Percentiles rank a stretch among this genome's conserved stretches.
Evolutionary conservation across 495 filamentous ascomycete genomes (phyloP).

Genomic region (Penicillium cataractarum): DNA sequence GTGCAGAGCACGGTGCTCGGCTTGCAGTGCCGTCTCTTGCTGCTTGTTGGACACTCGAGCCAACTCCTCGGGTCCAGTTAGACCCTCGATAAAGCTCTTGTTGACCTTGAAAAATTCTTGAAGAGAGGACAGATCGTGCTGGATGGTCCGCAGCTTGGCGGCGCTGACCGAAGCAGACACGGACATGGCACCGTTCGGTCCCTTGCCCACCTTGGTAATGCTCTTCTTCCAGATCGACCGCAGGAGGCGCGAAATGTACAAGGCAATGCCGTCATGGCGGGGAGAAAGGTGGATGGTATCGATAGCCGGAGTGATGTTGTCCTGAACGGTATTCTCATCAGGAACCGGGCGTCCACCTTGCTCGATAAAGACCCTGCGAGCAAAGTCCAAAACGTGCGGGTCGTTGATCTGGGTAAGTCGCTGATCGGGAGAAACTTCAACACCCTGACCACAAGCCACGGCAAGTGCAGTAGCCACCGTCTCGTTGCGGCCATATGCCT

Average conservation of each 20-base stretch:
- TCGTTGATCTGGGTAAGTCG: constrained; percentile 74
- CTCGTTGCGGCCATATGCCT: constrained; percentile 81
- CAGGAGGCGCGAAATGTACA: constrained; percentile 85
- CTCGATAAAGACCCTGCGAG: constrained; percentile 85
- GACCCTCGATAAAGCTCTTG: constrained; percentile 85
- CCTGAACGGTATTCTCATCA: constrained; percentile 70
- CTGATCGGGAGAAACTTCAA: constrained; percentile 71
- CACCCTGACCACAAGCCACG: constrained; percentile 92
- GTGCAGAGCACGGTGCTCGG: constrained; percentile 89
- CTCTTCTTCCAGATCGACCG: constrained; percentile 81
- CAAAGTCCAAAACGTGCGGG: constrained; percentile 77
- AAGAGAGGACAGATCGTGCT: constrained; percentile 77
- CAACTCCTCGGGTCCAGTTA: constrained; percentile 82
- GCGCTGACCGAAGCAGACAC: constrained; percentile 57
- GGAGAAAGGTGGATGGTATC: constrained; percentile 87
- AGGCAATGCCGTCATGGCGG: constrained; percentile 80
- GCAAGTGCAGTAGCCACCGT: constrained; percentile 88
- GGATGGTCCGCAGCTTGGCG: constrained; percentile 70
- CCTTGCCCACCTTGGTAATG: constrained; percentile 58
- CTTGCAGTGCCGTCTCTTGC: constrained; percentile 87
- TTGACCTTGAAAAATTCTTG: constrained; percentile 82
- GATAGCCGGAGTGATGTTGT: constrained; percentile 61
- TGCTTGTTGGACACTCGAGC: constrained; percentile 72
- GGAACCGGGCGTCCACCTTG: constrained; percentile 81
- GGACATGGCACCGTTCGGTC: constrained; percentile 57